Evolutionary conservation across 306 rosid species (phyloP).

Genomic region (Arachis stenosperma): DNA sequence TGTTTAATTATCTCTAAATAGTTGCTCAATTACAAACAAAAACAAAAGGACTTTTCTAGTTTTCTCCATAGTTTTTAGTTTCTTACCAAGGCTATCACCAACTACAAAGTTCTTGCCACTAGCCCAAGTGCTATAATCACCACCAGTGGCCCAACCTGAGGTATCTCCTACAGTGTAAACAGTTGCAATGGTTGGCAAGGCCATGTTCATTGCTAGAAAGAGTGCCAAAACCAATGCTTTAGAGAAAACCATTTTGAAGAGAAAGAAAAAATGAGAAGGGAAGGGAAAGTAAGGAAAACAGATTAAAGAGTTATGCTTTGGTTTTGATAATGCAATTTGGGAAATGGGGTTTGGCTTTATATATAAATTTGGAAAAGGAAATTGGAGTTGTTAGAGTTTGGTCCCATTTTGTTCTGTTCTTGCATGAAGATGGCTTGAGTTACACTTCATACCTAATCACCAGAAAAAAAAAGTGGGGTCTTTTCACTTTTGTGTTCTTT

Average conservation of each 20-base stretch:
- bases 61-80: conserved; percentile 14
- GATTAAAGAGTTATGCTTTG: conserved; percentile 21
- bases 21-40: too few species aligned
- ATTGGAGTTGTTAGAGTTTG: conserved; percentile 63
- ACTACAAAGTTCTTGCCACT: conserved; percentile 63
- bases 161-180: conserved; percentile 77
- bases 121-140: conserved; percentile 78
- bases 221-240: conserved; percentile 38
- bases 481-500: conserved; percentile 4
- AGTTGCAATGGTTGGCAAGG: conserved; percentile 54
- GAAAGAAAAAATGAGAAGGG: neutral
- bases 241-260: conserved; percentile 52
- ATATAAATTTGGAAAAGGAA: conserved; percentile 44
- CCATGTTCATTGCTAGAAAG: conserved; percentile 50
- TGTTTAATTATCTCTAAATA: too few species aligned
- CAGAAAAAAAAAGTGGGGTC: conserved; percentile 8
- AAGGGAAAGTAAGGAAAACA: conserved; percentile 4
- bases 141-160: conserved; percentile 70
- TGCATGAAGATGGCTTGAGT: conserved; percentile 57
- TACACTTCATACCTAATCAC: conserved; percentile 68
- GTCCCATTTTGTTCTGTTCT: conserved; percentile 45
- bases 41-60: neutral
- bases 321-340: conserved; percentile 23
- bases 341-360: conserved; percentile 47
- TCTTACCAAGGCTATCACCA: conserved; percentile 79